These are phyloP conservation scores for Linanthus parryae DNA, from an alignment of 148 eudicot species.

Conservation along the genomic window DNA sequence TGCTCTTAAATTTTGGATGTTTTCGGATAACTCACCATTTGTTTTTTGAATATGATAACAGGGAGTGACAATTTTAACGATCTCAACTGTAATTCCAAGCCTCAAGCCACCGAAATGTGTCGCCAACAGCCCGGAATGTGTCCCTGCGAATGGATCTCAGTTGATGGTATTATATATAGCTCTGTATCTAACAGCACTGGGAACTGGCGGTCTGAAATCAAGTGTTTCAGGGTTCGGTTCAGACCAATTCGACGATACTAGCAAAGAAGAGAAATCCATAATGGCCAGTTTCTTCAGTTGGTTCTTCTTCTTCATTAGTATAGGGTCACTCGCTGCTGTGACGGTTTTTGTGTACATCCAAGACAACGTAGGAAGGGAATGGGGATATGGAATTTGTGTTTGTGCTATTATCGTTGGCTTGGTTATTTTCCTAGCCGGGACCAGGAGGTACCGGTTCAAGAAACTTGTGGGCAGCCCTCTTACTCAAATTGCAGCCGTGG, in stretches of 20 bases:
- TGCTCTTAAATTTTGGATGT: background rate
- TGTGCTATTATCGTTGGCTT: conserved; percentile 40
- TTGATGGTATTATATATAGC: conserved; percentile 54
- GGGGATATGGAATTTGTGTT: conserved; percentile 79
- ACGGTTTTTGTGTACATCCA: conserved; percentile 75
- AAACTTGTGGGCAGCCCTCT: conserved; percentile 70
- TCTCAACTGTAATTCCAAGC: conserved; percentile 57
- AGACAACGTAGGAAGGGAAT: conserved; percentile 55
- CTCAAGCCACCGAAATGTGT: conserved; percentile 61
- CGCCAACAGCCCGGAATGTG: conserved; percentile 31
- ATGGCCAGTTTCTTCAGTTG: conserved; percentile 71
- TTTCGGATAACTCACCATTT: background rate
- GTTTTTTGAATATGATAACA: conserved; percentile 7
- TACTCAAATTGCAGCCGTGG: conserved; percentile 50
- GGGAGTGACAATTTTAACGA: conserved; percentile 74
- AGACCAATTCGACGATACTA: conserved; percentile 74
- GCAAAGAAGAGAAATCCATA: conserved; percentile 40
- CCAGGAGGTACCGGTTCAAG: conserved; percentile 59
- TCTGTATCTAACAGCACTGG: conserved; percentile 78
- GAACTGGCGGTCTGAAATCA: conserved; percentile 88
- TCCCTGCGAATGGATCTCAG: conserved; percentile 43
- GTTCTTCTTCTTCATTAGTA: conserved; percentile 77
- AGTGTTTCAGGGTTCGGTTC: conserved; percentile 94
- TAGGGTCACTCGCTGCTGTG: conserved; percentile 69
- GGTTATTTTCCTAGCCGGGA: conserved; percentile 39